A percentile compares a stretch with the other conserved stretches of the same genome.
These are phyloP conservation scores for Capronia epimyces DNA, from an alignment of 2,329 filamentous ascomycete genomes.

Conservation along the genomic window DNA sequence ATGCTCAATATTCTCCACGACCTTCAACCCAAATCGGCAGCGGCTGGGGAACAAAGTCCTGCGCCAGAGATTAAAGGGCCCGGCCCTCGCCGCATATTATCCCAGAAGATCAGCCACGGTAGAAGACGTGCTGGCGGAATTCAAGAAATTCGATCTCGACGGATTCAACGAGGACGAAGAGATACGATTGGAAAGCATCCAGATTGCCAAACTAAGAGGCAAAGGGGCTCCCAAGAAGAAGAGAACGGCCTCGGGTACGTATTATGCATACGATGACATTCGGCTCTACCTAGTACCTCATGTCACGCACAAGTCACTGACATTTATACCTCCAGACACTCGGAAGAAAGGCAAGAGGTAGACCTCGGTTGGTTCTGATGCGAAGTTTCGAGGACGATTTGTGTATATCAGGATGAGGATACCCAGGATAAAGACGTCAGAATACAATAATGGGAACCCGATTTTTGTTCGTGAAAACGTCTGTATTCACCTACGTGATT, in stretches of 20 bases:
- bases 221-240: slow-evolving; percentile 92
- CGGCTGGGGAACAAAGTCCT: slow-evolving; percentile 89
- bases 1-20: slow-evolving; percentile 86
- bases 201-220: slow-evolving; percentile 64
- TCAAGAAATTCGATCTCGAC: slow-evolving; percentile 58
- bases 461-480: neutral
- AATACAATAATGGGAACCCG: neutral
- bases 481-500: too few species aligned
- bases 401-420: slow-evolving; percentile 14
- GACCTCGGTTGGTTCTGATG: neutral
- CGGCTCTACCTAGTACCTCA: too few species aligned
- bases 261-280: too few species aligned
- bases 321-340: slow-evolving; percentile 10
- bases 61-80: slow-evolving; percentile 80
- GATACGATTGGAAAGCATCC: slow-evolving; percentile 69
- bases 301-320: neutral
- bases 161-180: slow-evolving; percentile 71
- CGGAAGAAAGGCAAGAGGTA: slow-evolving; percentile 23
- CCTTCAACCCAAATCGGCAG: slow-evolving; percentile 76
- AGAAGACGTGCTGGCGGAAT: slow-evolving; percentile 65
- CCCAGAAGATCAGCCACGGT: slow-evolving; percentile 68
- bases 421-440: slow-evolving; percentile 7
- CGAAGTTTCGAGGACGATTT: neutral
- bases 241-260: slow-evolving; percentile 49
- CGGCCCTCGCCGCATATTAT: slow-evolving; percentile 79